These are phyloP conservation scores for Leccinum solheimii DNA, from an alignment of 1,284 basidiomycete species.

Conservation along the genomic window DNA sequence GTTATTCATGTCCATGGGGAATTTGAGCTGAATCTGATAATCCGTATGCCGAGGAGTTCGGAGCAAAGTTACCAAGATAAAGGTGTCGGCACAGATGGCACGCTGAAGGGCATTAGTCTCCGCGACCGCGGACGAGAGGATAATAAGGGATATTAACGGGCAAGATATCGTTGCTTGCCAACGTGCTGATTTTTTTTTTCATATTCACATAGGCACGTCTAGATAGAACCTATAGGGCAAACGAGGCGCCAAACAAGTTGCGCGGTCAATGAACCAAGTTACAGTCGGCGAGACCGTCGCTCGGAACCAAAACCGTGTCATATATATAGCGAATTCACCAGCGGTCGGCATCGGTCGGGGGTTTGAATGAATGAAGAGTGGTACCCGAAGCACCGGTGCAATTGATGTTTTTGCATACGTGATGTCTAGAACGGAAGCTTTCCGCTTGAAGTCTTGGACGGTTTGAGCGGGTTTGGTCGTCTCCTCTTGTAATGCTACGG, in stretches of 20 bases:
- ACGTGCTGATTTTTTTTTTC: not conserved
- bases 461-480: slow-evolving; percentile 55
- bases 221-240: not conserved
- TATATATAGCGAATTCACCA: not conserved
- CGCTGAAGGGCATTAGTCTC: not conserved
- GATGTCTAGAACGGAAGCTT: slow-evolving; percentile 54
- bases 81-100: not conserved
- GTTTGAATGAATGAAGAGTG: not conserved
- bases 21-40: not conserved
- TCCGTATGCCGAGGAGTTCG: not conserved
- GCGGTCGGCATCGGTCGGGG: not conserved
- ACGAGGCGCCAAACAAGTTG: not conserved
- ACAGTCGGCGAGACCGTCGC: not conserved
- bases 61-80: not conserved
- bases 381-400: not conserved
- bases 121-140: not conserved
- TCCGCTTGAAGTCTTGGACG: slow-evolving; percentile 41
- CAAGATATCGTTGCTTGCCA: not conserved
- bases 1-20: not conserved
- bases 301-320: not conserved
- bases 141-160: not conserved
- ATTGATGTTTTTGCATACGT: slow-evolving; percentile 5
- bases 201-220: not conserved
- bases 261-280: not conserved
- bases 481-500: slow-evolving; percentile 52